These are phyloP conservation scores for Dioscorea cayenensis DNA, from an alignment of 116 monocot genomes.

Conservation along the genomic window DNA sequence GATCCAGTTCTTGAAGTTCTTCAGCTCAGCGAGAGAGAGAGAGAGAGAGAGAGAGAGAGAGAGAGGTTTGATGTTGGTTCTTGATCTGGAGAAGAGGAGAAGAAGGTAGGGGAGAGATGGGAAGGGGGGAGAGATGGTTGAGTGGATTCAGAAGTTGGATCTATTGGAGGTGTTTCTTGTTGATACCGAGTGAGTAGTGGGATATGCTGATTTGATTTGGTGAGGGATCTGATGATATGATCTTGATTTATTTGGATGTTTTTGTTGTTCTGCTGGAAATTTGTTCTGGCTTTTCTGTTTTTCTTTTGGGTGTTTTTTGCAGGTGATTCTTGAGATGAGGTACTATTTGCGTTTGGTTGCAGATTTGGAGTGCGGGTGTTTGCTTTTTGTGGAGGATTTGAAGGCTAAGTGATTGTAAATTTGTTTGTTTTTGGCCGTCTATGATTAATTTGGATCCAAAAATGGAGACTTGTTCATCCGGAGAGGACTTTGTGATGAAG, in stretches of 20 bases:
- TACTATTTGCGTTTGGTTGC: slow-evolving; percentile 12
- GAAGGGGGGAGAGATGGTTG: too few species aligned
- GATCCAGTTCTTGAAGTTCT: neutral
- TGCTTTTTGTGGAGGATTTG: slow-evolving; percentile 27
- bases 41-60: too few species aligned
- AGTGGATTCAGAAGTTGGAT: too few species aligned
- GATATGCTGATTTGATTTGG: neutral
- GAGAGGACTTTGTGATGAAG: slow-evolving; percentile 47
- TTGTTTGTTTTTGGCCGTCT: neutral
- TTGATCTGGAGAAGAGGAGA: too few species aligned
- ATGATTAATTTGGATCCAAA: neutral
- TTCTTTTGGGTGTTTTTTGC: neutral
- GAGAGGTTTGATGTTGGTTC: too few species aligned
- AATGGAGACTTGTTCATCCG: slow-evolving; percentile 42
- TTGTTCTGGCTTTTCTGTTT: neutral
- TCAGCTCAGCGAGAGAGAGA: too few species aligned
- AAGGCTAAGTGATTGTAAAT: slow-evolving; percentile 15
- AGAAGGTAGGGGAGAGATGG: too few species aligned
- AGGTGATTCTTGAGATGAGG: slow-evolving; percentile 11
- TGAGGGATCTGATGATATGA: too few species aligned
- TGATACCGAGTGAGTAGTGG: neutral
- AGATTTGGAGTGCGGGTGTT: slow-evolving; percentile 26
- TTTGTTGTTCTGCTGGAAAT: neutral
- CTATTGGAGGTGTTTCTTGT: neutral
- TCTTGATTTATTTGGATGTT: neutral